phyloP scores from a whole-genome alignment of 2,329 filamentous ascomycete species.

The Neonectria punicea region DNA sequence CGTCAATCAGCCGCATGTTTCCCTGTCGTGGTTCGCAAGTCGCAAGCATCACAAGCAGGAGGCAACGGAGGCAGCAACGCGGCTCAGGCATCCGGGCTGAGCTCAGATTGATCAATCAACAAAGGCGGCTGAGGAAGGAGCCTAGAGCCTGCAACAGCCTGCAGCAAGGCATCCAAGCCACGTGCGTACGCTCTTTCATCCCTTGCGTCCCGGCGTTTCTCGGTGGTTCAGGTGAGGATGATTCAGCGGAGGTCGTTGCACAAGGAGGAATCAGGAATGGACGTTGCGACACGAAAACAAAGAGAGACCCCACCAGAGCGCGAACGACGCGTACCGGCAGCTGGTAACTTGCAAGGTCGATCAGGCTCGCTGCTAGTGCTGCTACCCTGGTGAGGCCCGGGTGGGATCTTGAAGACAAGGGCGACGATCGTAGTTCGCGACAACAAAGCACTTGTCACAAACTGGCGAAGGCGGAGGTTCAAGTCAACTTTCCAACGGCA shows the following conservation, averaged over 20 bases:
- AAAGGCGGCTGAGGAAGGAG: constrained; percentile 19
- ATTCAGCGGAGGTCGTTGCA: constrained; percentile 5
- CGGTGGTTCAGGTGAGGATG: constrained; percentile 6
- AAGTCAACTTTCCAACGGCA: neutral
- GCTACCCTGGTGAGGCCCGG: neutral
- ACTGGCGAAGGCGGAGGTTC: neutral
- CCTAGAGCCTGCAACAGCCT: constrained; percentile 20
- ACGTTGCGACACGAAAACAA: constrained; percentile 21
- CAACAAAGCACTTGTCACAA: neutral
- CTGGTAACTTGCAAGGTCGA: constrained; percentile 5
- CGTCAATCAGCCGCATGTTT: neutral
- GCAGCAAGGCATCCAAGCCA: constrained; percentile 34
- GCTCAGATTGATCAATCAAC: constrained; percentile 3
- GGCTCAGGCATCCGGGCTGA: neutral
- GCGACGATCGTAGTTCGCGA: neutral
- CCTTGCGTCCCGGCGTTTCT: constrained; percentile 12
- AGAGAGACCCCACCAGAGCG: constrained; percentile 16
- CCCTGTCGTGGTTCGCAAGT: neutral
- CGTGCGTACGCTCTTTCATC: constrained; percentile 25
- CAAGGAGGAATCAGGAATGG: constrained; percentile 23
- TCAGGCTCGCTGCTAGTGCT: neutral
- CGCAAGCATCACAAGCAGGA: neutral
- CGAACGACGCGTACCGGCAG: constrained; percentile 6
- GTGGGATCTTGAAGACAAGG: neutral
- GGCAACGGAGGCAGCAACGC: constrained; percentile 15